phyloP scores from a whole-genome alignment of 169 alveolate species.

The Plasmodium reichenowi region DNA sequence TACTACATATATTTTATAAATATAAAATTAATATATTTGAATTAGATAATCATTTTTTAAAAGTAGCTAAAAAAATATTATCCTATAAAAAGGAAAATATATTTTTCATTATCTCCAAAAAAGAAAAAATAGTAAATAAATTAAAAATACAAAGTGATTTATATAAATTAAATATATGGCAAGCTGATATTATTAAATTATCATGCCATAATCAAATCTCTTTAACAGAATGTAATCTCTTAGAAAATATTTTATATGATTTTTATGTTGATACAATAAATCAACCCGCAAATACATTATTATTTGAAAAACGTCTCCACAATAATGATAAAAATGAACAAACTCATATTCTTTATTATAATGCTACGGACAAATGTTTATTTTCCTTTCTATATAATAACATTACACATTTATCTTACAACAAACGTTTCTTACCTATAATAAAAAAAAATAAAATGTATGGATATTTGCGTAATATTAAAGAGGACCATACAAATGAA shows the following conservation, averaged over 20 bases:
- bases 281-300: no score
- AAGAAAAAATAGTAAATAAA: background rate
- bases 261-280: no score
- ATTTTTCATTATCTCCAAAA: constrained; percentile 24
- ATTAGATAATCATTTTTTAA: constrained; percentile 14
- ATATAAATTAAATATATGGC: background rate
- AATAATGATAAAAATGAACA: no score
- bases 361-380: no score
- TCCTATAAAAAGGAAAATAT: constrained; percentile 19
- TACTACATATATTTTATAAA: constrained; percentile 8
- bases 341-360: no score
- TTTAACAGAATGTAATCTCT: no score
- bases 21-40: constrained; percentile 51
- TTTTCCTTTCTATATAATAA: constrained; percentile 19
- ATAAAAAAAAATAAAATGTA: no score
- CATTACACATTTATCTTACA: background rate
- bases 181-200: constrained; percentile 10
- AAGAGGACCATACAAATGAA: no score
- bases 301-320: no score
- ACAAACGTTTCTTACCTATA: no score
- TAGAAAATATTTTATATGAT: no score
- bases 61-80: constrained; percentile 4
- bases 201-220: background rate
- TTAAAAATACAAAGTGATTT: background rate
- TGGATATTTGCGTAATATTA: no score